Percentiles rank a stretch among this genome's conserved stretches.
Conservation (phyloP, 768 basidiomycete genomes). For the Xanthoconium purpureum region DNA sequence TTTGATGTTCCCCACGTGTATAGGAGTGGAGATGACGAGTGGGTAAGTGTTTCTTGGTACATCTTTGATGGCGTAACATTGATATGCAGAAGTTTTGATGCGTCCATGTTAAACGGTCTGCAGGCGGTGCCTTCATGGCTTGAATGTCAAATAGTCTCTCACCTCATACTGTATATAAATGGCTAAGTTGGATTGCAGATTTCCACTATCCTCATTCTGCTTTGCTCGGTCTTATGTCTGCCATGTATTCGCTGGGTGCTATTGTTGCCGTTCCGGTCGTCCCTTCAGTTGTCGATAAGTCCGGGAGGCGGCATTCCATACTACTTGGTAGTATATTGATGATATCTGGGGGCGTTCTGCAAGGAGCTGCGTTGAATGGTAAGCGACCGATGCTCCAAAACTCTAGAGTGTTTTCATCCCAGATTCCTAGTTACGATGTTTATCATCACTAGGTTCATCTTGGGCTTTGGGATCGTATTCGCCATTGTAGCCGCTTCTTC, state of each 20-base stretch:
- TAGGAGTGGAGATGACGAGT: no score
- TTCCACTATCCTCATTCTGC: neutral
- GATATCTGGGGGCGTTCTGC: conserved; percentile 3
- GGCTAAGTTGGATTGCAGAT: no score
- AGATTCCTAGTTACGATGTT: conserved; percentile 12
- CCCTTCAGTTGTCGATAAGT: conserved; percentile 5
- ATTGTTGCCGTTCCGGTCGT: conserved; percentile 49
- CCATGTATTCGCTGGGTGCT: conserved; percentile 61
- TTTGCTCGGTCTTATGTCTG: no score
- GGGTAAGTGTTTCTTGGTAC: no score
- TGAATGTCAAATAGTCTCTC: no score
- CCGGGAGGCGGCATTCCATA: conserved; percentile 19
- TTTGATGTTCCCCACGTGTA: no score
- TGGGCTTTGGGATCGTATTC: conserved; percentile 12
- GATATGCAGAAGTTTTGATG: no score
- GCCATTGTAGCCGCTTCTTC: conserved; percentile 16
- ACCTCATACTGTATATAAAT: no score
- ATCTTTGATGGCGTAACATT: no score
- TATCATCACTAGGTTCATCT: conserved; percentile 14
- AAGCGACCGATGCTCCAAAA: neutral
- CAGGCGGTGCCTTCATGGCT: no score
- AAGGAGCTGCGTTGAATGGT: conserved; percentile 8
- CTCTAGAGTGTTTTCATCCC: neutral
- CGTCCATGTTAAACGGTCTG: no score
- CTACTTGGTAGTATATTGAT: conserved; percentile 8